phyloP scores from a whole-genome alignment of 495 filamentous ascomycete genomes.

The Penicillium taxi region DNA sequence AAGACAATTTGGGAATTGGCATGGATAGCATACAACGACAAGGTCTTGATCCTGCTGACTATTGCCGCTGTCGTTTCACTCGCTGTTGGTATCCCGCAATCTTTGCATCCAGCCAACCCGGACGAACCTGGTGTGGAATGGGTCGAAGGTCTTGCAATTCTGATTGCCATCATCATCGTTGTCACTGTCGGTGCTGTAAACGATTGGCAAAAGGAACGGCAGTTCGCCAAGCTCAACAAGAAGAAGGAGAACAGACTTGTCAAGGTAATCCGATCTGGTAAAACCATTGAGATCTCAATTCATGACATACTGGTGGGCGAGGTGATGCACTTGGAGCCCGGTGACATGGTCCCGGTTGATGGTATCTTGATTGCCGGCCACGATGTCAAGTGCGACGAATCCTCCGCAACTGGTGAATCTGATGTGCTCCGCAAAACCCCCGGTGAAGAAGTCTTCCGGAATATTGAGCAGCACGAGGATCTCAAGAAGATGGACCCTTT shows the following conservation, averaged over 20 bases:
- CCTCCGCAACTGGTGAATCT: conserved; percentile 77
- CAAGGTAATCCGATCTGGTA: conserved; percentile 70
- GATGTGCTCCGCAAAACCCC: conserved; percentile 67
- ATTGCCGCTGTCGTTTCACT: conserved; percentile 74
- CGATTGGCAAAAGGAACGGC: conserved; percentile 71
- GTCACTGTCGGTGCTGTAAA: conserved; percentile 66
- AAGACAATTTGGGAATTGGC: conserved; percentile 66
- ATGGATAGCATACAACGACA: conserved; percentile 81
- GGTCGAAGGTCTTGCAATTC: conserved; percentile 75
- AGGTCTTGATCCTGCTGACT: conserved; percentile 71
- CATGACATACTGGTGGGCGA: conserved; percentile 79
- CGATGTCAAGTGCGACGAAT: conserved; percentile 74
- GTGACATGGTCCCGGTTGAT: conserved; percentile 78
- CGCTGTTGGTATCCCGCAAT: conserved; percentile 69
- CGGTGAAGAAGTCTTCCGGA: conserved; percentile 69
- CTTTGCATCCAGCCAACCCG: conserved; percentile 34
- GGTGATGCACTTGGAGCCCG: conserved; percentile 75
- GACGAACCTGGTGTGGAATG: conserved; percentile 60
- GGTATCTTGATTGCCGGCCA: conserved; percentile 68
- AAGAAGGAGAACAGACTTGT: conserved; percentile 65
- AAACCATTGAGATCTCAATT: conserved; percentile 66
- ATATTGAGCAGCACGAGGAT: conserved; percentile 67
- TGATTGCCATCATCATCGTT: conserved; percentile 67
- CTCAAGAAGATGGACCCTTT: conserved; percentile 88
- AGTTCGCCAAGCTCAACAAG: conserved; percentile 67